Percentiles rank a stretch among this genome's conserved stretches.
Evolutionary conservation across 352 stramenopile species (phyloP).

Genomic region (Elongisporangium undulatum): DNA sequence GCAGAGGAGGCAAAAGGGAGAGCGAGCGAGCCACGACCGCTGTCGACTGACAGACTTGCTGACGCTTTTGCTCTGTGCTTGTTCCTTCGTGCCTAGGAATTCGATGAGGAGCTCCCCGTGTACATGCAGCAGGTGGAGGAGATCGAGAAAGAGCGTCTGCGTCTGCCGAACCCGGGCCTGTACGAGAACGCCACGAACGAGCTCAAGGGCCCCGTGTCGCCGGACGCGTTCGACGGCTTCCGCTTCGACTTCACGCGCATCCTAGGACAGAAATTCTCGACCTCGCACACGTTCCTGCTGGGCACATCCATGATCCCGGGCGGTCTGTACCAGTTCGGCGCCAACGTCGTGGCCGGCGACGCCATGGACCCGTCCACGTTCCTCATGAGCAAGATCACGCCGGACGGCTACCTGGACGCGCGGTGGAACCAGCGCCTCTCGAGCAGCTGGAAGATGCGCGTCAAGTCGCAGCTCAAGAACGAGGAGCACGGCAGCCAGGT

Average conservation of each 20-base stretch:
- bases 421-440: conserved; percentile 82
- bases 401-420: conserved; percentile 79
- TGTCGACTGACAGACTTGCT: neutral
- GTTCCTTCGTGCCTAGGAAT: neutral
- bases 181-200: conserved; percentile 86
- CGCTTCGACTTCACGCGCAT: conserved; percentile 86
- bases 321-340: conserved; percentile 83
- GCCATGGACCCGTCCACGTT: conserved; percentile 78
- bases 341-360: conserved; percentile 75
- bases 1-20: neutral
- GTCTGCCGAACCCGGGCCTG: conserved; percentile 73
- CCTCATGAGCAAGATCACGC: conserved; percentile 84
- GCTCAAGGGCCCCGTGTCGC: conserved; percentile 73
- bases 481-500: conserved; percentile 77
- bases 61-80: neutral
- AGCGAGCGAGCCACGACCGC: neutral
- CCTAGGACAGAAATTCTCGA: conserved; percentile 74
- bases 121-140: conserved; percentile 82
- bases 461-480: conserved; percentile 81
- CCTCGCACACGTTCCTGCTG: conserved; percentile 79
- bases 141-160: conserved; percentile 70
- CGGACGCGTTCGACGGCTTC: conserved; percentile 83
- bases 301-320: conserved; percentile 81
- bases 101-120: conserved; percentile 43
- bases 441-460: conserved; percentile 75